Percentiles rank a stretch among this genome's conserved stretches.
phyloP scores from a whole-genome alignment of 768 basidiomycete species.

The Cantharellus anzutake region DNA sequence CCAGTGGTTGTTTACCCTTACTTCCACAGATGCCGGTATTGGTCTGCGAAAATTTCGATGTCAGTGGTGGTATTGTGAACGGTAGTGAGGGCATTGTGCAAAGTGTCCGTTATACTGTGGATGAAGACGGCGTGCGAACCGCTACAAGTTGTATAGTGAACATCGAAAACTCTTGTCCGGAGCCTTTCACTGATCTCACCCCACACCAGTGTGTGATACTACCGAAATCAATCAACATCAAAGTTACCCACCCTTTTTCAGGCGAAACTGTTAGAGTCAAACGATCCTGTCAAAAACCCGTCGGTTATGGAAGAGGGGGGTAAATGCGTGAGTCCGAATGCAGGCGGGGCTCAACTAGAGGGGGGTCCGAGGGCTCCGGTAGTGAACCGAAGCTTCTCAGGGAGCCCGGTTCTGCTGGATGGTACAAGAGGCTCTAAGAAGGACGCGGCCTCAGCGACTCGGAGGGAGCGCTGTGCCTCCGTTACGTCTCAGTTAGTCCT shows the following conservation, averaged over 20 bases:
- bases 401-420: too few species aligned
- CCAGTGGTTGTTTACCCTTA: neutral
- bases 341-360: too few species aligned
- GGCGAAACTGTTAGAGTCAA: too few species aligned
- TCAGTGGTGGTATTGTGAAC: conserved; percentile 21
- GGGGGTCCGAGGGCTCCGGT: too few species aligned
- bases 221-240: conserved; percentile 11
- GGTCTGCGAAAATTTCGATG: conserved; percentile 20
- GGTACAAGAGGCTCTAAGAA: too few species aligned
- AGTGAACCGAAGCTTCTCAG: too few species aligned
- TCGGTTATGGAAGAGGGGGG: too few species aligned
- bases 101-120: conserved; percentile 12
- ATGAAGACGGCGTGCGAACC: conserved; percentile 9
- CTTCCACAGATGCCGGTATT: conserved; percentile 5
- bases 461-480: too few species aligned
- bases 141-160: conserved; percentile 15
- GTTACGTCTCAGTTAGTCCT: too few species aligned
- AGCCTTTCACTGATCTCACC: conserved; percentile 9
- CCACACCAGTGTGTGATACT: conserved; percentile 12
- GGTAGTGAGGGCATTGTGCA: conserved; percentile 15
- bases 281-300: too few species aligned
- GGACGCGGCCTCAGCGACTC: too few species aligned
- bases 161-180: conserved; percentile 1
- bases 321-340: too few species aligned
- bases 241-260: conserved; percentile 14